Base-by-base conservation (phyloP, 345 rosid genomes). In the Cardamine occulta region DNA sequence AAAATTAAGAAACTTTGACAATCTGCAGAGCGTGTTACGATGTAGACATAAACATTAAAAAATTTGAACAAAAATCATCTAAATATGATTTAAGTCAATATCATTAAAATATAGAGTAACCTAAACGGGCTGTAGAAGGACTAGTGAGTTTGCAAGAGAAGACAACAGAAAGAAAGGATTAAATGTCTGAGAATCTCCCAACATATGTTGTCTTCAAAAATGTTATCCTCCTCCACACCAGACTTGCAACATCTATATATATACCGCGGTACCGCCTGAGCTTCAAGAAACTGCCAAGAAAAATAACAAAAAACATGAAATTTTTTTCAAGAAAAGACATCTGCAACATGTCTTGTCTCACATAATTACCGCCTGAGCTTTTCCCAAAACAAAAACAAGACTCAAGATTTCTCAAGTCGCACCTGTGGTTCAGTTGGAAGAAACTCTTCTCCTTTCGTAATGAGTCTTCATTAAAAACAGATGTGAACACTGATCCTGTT, bases 401-500 rank as follows among this genome's bases (percentile, higher is more conserved):
- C 51, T 12, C 18, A 60, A 51, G 63, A 49, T 40, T 60, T 15
- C 63, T 59, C 19, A 29, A 75, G 74, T 62, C 37, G 35, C 57
- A 76, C 74, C 35, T 52, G 70, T 31, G 70, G 40, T 69, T 76
- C 32, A 13, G 14, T 44, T 76, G 70, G 70, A 70, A 45, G 66
- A 64, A 26, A 64, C 37, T 62, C 59, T 55, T 61, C 48, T 77
- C 39, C 73, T 70, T 61, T 40, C 28, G 21, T 57, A 2, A 54
- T 24, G 72, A 62, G 66, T 63, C 61, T 61, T 64, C 68, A 58
- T 28, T 40, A 37, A 44, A 57, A 48, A 72, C 68, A 65, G 62
- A 77, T 39, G 59, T 13, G 31, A 15, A 59, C 29, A 65, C 12
- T 65, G 80, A 65, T 56, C 66, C 19, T 37, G 39, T 57, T 73